Evolutionary conservation across 2,329 filamentous ascomycete species (phyloP), one percentile per base, ranked within the genome.

Genomic region (Talaromyces sp.): DNA sequence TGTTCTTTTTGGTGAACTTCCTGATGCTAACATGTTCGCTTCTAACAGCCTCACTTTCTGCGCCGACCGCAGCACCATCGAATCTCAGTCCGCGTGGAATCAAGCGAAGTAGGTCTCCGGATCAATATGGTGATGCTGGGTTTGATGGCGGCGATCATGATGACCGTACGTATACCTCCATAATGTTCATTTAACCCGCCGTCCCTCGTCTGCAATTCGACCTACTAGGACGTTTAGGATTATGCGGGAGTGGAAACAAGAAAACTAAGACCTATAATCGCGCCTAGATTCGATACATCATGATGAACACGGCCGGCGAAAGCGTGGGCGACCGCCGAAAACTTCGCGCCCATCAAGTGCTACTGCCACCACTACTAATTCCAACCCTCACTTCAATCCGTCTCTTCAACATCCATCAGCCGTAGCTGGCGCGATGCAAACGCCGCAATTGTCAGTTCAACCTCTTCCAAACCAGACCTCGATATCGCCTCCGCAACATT

Each of bases 81-180:
- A 78, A 82, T 79, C 76, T 82, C 78, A 83, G 81, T 75, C 79
- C 88, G 70, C 88, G 91, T 77, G 90, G 90, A 71, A 81, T 89
- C 72, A 96, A 96, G 83, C 87, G 92, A 78, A 90, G 87, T 83
- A 89, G 90, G 69, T 93, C 92, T 70, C 90, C 90, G 72, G 87
- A 90, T 72, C 81, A 82, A 71, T 87, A 88, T 79, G 84, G 83
- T 77, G 85, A 87, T 74, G 77, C 81, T 69, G 79, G 79, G 66
- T 80, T 80, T 70, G 85, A 84, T 71, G 83, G 84, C 71, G 83
- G 84, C 70, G 83, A 86, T 76, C 88, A 87, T 82, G 86, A 90
- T 81, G 87, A 90, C 84, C 88, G 91, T 93, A 90, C 82, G 90
- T 89, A 73, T 73, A 73, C 70, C 69, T 73, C 66, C 66, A 24